These are phyloP conservation scores for Ambrosia artemisiifolia DNA, from an alignment of 129 eudicot genomes.

Conservation along the genomic window DNA sequence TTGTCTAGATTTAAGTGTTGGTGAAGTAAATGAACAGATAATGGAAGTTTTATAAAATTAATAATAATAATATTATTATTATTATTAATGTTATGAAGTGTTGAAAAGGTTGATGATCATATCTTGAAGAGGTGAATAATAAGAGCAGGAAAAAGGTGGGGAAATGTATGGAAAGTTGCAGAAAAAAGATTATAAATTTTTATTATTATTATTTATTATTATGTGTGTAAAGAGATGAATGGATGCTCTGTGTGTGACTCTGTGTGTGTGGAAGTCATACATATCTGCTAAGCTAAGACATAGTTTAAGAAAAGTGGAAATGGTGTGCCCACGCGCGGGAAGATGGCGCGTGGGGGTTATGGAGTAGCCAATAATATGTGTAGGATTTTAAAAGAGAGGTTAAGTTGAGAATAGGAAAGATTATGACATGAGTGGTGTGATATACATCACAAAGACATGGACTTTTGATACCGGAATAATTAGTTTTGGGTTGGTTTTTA, in stretches of 20 bases:
- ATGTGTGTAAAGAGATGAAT: conserved; percentile 34
- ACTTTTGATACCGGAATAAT: too few species aligned
- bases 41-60: not conserved
- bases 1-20: conserved; percentile 15
- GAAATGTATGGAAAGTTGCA: conserved; percentile 53
- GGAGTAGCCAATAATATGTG: not conserved
- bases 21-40: conserved; percentile 12
- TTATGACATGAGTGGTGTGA: not conserved
- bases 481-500: too few species aligned
- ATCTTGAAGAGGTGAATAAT: not conserved
- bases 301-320: conserved; percentile 18
- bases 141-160: conserved; percentile 27
- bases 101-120: conserved; percentile 8
- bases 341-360: conserved; percentile 12
- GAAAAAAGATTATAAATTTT: too few species aligned
- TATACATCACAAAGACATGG: too few species aligned
- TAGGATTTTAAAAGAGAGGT: not conserved
- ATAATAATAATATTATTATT: too few species aligned
- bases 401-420: not conserved
- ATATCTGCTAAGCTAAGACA: conserved; percentile 25
- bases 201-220: conserved; percentile 6
- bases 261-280: conserved; percentile 37
- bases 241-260: conserved; percentile 25
- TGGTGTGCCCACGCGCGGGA: conserved; percentile 40
- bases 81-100: too few species aligned